Evolutionary conservation across 768 basidiomycete genomes (phyloP).

Genomic region (Mycena rebaudengoi): DNA sequence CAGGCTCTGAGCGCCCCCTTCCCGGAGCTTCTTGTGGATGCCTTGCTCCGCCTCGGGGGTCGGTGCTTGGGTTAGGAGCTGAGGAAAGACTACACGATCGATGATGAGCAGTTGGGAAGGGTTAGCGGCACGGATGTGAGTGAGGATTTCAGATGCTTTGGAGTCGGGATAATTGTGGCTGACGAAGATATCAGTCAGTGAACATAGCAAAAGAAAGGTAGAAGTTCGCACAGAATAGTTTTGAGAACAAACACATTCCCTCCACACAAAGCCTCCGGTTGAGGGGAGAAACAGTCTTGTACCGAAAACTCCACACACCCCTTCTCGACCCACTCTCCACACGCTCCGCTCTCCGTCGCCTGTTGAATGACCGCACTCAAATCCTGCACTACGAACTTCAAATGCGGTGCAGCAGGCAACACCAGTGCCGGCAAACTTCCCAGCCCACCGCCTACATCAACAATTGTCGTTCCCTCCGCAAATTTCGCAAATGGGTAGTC

Average conservation of each 20-base stretch:
- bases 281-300: slow-evolving; percentile 16
- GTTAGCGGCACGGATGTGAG: slow-evolving; percentile 4
- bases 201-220: not conserved
- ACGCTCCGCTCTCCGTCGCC: not conserved
- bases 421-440: slow-evolving; percentile 11
- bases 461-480: slow-evolving; percentile 2
- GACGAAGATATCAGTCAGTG: not conserved
- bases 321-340: slow-evolving; percentile 7
- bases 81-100: slow-evolving; percentile 16
- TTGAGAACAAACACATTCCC: slow-evolving; percentile 18
- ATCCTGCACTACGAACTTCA: slow-evolving; percentile 15
- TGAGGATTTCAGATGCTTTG: slow-evolving; percentile 10
- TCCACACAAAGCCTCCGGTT: not conserved
- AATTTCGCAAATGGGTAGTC: slow-evolving; percentile 14
- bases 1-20: not conserved
- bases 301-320: slow-evolving; percentile 5
- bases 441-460: slow-evolving; percentile 17
- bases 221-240: slow-evolving; percentile 9
- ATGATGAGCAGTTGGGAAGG: slow-evolving; percentile 15
- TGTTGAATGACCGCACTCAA: slow-evolving; percentile 4
- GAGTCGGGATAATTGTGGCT: slow-evolving; percentile 21
- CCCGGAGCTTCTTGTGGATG: not conserved
- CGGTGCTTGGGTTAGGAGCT: not conserved
- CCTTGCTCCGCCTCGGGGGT: not conserved
- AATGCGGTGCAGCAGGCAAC: slow-evolving; percentile 6